Evolutionary conservation across 805 yeast genomes (phyloP).

Genomic region (Metschnikowia drakensbergensis): DNA sequence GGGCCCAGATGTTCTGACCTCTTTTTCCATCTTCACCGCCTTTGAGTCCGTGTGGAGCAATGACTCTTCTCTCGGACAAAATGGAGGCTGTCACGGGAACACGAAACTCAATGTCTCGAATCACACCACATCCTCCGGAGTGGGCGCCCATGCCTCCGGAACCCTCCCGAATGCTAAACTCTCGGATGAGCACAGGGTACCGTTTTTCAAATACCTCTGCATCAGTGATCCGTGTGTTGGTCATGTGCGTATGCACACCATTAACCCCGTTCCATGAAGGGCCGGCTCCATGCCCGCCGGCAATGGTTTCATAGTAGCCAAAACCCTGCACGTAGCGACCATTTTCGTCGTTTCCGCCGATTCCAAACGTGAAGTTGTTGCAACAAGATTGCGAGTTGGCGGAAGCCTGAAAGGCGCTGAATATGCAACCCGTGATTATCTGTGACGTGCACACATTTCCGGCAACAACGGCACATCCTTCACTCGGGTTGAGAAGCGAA

Average conservation of each 20-base stretch:
- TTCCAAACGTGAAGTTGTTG: conserved; percentile 90
- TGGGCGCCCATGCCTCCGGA: conserved; percentile 18
- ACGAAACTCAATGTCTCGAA: conserved; percentile 19
- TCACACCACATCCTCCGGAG: conserved; percentile 18
- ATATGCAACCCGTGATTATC: conserved; percentile 82
- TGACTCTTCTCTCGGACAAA: conserved; percentile 82
- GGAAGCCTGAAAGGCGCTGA: conserved; percentile 81
- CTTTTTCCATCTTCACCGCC: conserved; percentile 78
- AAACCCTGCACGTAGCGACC: conserved; percentile 30
- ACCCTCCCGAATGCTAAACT: conserved; percentile 15
- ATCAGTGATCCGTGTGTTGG: conserved; percentile 20
- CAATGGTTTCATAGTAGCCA: conserved; percentile 21
- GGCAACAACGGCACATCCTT: conserved; percentile 84
- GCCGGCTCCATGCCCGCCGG: conserved; percentile 21
- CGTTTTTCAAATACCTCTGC: conserved; percentile 20
- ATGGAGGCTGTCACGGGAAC: conserved; percentile 27
- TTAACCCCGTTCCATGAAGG: conserved; percentile 19
- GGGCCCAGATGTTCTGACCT: conserved; percentile 49
- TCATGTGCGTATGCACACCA: conserved; percentile 20
- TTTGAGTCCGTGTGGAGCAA: conserved; percentile 79
- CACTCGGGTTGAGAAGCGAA: conserved; percentile 60
- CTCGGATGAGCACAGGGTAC: conserved; percentile 19
- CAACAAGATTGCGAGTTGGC: conserved; percentile 97
- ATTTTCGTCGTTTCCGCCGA: conserved; percentile 47
- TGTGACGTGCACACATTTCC: conserved; percentile 96